These are phyloP conservation scores for Entomophthora muscae DNA, from an alignment of 371 early-diverging fungal species.

Conservation along the genomic window DNA sequence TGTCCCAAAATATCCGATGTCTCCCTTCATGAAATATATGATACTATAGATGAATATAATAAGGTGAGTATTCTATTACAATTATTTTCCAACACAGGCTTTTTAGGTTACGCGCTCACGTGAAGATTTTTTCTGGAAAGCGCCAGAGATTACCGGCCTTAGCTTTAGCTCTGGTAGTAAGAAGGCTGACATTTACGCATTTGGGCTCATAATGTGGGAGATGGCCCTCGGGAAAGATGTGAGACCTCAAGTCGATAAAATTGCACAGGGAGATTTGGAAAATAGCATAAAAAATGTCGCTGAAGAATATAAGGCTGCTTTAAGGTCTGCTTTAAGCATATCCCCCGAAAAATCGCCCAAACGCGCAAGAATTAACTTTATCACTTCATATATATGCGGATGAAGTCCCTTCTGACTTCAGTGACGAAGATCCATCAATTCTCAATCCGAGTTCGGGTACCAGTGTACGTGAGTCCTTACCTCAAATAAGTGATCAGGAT, in stretches of 20 bases:
- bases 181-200: constrained; percentile 8
- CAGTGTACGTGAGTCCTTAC: background rate
- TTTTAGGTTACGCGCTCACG: background rate
- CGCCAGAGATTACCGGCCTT: background rate
- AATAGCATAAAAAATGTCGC: background rate
- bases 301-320: background rate
- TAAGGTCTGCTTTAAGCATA: background rate
- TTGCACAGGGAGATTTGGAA: background rate
- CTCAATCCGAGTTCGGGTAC: background rate
- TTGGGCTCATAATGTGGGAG: constrained; percentile 6
- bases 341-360: background rate
- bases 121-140: background rate
- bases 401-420: background rate
- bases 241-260: background rate
- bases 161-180: background rate
- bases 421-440: background rate
- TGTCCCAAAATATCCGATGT: constrained; percentile 1
- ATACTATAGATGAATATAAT: background rate
- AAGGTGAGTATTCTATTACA: background rate
- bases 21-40: background rate
- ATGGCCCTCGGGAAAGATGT: background rate
- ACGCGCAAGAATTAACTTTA: background rate
- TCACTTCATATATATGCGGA: background rate
- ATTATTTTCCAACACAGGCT: background rate
- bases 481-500: background rate